Percentiles rank a stretch among this genome's conserved stretches.
These are phyloP conservation scores for Cryptosporidium tyzzeri DNA, from an alignment of 169 alveolate species.

Conservation along the genomic window DNA sequence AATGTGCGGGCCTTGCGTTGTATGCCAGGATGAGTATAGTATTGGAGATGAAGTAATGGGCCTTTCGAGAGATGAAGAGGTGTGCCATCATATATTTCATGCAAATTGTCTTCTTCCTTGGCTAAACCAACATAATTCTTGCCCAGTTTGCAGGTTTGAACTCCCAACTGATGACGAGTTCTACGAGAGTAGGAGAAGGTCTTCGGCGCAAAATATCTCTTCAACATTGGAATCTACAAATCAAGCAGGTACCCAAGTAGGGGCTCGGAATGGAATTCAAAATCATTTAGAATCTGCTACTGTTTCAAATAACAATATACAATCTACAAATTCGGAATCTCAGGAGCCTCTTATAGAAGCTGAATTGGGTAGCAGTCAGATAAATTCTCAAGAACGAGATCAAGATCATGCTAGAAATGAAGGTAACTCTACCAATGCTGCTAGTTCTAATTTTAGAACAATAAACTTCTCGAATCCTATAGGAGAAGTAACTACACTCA, in stretches of 20 bases:
- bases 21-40: slow-evolving; percentile 86
- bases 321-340: slow-evolving; percentile 12
- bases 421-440: background rate
- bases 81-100: slow-evolving; percentile 94
- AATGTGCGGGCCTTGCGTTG: slow-evolving; percentile 84
- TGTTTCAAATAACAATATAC: background rate
- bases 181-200: slow-evolving; percentile 86
- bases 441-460: background rate
- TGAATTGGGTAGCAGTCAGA: background rate
- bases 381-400: background rate
- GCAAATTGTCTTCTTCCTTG: slow-evolving; percentile 94
- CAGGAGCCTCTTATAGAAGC: background rate
- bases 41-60: slow-evolving; percentile 82
- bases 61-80: slow-evolving; percentile 79
- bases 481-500: slow-evolving; percentile 22
- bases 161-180: slow-evolving; percentile 94
- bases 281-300: background rate
- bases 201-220: background rate
- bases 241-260: background rate
- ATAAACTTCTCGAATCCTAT: slow-evolving; percentile 9
- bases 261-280: background rate
- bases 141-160: slow-evolving; percentile 96
- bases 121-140: slow-evolving; percentile 93
- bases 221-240: background rate
- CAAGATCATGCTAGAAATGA: background rate